Evolutionary conservation across 179 eudicot species (phyloP), one percentile per base, ranked within the genome.

Genomic region (Corrigiola litoralis): DNA sequence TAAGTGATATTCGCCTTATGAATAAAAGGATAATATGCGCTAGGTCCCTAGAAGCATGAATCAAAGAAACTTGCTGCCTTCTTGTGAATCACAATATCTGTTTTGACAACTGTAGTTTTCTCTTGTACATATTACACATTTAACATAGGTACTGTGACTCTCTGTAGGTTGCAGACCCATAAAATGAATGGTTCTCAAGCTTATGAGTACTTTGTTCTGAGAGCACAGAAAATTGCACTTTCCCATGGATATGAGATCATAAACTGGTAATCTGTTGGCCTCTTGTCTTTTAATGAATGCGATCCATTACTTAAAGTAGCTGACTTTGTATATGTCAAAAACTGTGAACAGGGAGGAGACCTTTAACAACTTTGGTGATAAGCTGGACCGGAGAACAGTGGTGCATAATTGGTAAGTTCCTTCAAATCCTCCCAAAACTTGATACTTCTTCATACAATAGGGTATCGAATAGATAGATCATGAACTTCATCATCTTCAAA

Each of bases 221-320:
- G 82, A 76, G 95, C 97, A 59, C 95, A 90, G 53, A 74, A 84
- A 67, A 84, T 94, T 64, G 99, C 99, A 32, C 58, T 86, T 52
- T 86, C 97, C 16, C 94, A 86, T 73, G 95, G 97, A 74, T 94
- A 87, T 48, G 95, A 87, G 68, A 80, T 84, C 58, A 68, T 94
- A 25, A 94, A 94, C 83, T 90, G 99, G 99, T 94, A 82, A 33
- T 23, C 24, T 54, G 56, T 61, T 50, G 8, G 50, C 52, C 28
- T 53, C 33, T 52, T 32, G 3, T 29, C 45, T 62, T 55, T 56
- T 46, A 52, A 23, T 33, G 29, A 36, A 31, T 66, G 59, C 51
- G 14, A n/a, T 46, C 23, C 34, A 13, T 18, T 54, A 14, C 24
- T 3, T 25, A 47, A 40, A 20, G 61, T n/a, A 42, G 17, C 52